These are phyloP conservation scores for Phytopythium ostracodes DNA, from an alignment of 352 stramenopile genomes.

Conservation along the genomic window DNA sequence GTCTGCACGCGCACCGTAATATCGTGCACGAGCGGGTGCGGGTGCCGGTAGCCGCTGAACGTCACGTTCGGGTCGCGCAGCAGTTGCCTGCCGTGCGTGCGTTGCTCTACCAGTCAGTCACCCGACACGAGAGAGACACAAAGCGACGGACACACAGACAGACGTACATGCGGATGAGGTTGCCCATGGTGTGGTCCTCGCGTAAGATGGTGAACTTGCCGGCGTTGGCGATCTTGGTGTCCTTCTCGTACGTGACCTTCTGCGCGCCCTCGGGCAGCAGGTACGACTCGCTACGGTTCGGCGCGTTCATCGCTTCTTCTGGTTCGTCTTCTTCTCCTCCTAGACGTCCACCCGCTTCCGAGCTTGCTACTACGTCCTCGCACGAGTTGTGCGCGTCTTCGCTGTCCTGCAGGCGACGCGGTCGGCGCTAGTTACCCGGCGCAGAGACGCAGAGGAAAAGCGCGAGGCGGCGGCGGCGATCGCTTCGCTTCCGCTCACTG, in stretches of 20 bases:
- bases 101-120: not conserved
- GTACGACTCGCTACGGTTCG: constrained; percentile 81
- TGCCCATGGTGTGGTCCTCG: constrained; percentile 98
- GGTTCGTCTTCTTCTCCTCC: not conserved
- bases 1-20: constrained; percentile 94
- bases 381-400: too few species aligned
- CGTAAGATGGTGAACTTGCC: constrained; percentile 98
- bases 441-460: too few species aligned
- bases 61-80: constrained; percentile 85
- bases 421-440: too few species aligned
- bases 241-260: constrained; percentile 94
- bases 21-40: constrained; percentile 95
- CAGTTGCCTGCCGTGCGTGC: constrained; percentile 62
- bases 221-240: constrained; percentile 97
- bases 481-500: not conserved
- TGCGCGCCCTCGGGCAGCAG: constrained; percentile 79
- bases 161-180: constrained; percentile 95
- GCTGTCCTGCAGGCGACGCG: too few species aligned
- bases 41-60: constrained; percentile 95
- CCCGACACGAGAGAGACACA: not conserved
- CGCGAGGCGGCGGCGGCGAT: not conserved
- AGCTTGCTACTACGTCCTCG: too few species aligned
- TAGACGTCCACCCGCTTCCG: too few species aligned
- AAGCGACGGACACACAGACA: not conserved
- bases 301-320: constrained; percentile 65